Conservation (phyloP, 2,329 filamentous ascomycete species). For the Ascocoryne sarcoides region DNA sequence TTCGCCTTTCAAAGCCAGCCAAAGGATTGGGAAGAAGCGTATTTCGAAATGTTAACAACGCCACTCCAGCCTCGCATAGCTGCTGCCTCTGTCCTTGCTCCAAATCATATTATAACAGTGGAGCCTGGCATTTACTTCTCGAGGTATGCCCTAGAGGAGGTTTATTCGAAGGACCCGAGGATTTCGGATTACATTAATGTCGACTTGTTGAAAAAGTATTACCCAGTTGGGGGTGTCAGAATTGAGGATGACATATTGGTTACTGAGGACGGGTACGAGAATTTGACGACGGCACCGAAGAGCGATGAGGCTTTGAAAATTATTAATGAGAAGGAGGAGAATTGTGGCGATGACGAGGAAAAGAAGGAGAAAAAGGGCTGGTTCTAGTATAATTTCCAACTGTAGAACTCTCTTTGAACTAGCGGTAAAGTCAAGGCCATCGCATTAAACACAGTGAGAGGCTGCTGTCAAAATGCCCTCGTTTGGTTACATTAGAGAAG, state of each 20-base stretch:
- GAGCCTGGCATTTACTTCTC: constrained; percentile 74
- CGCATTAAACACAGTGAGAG: no score
- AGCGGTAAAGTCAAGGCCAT: no score
- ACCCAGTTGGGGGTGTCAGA: constrained; percentile 75
- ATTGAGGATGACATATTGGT: constrained; percentile 90
- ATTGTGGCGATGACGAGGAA: not conserved
- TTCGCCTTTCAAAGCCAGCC: constrained; percentile 9
- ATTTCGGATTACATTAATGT: constrained; percentile 58
- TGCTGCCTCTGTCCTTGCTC: constrained; percentile 34
- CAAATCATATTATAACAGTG: constrained; percentile 66
- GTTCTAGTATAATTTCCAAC: no score
- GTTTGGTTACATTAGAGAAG: no score
- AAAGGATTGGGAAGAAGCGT: constrained; percentile 10
- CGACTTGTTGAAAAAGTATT: constrained; percentile 58
- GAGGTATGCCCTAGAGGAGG: no score
- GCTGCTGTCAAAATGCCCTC: no score
- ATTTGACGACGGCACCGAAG: constrained; percentile 74
- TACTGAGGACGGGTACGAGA: constrained; percentile 69
- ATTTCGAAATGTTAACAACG: constrained; percentile 5
- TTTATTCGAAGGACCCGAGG: no score
- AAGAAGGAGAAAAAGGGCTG: not conserved
- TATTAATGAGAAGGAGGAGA: constrained; percentile 32
- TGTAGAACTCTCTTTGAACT: no score
- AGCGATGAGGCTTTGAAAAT: constrained; percentile 59
- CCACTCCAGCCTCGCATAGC: no score